These are phyloP conservation scores for Teratosphaeria destructans DNA, from an alignment of 2,329 filamentous ascomycete species.

Conservation along the genomic window DNA sequence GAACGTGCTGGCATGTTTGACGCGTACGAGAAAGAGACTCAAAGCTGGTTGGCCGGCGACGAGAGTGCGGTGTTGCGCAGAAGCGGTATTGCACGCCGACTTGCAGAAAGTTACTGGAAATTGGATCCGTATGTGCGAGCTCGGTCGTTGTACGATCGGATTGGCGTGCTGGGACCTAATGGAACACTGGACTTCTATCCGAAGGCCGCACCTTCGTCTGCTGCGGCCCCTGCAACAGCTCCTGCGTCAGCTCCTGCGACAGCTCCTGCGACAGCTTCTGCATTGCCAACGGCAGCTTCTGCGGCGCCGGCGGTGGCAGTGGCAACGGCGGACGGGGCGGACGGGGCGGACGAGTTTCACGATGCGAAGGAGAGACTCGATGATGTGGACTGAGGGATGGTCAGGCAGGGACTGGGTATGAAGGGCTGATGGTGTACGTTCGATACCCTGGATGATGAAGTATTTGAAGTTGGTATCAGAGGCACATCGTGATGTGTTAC, in stretches of 20 bases:
- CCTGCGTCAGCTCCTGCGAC: neutral
- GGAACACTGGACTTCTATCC: slow-evolving; percentile 66
- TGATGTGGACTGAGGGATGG: neutral
- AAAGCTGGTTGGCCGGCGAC: slow-evolving; percentile 59
- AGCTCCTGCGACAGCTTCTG: neutral
- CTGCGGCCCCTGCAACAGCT: neutral
- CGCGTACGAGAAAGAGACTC: slow-evolving; percentile 63
- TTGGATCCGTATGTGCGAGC: slow-evolving; percentile 81
- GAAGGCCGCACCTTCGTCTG: neutral
- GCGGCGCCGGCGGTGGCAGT: neutral
- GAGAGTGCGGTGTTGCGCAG: slow-evolving; percentile 38
- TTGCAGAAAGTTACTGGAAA: slow-evolving; percentile 74
- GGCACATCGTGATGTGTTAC: neutral
- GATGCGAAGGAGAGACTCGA: neutral
- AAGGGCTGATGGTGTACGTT: neutral
- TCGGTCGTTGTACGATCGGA: slow-evolving; percentile 73
- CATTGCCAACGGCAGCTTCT: neutral
- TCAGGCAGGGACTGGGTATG: neutral
- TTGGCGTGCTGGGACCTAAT: slow-evolving; percentile 56
- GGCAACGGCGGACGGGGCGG: neutral
- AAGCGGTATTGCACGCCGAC: slow-evolving; percentile 48
- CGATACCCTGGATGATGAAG: neutral
- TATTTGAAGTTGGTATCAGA: neutral
- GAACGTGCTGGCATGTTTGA: slow-evolving; percentile 57
- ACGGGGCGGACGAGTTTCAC: neutral